Evolutionary conservation across 2,329 filamentous ascomycete genomes (phyloP).

Genomic region (Xylariales sp.): DNA sequence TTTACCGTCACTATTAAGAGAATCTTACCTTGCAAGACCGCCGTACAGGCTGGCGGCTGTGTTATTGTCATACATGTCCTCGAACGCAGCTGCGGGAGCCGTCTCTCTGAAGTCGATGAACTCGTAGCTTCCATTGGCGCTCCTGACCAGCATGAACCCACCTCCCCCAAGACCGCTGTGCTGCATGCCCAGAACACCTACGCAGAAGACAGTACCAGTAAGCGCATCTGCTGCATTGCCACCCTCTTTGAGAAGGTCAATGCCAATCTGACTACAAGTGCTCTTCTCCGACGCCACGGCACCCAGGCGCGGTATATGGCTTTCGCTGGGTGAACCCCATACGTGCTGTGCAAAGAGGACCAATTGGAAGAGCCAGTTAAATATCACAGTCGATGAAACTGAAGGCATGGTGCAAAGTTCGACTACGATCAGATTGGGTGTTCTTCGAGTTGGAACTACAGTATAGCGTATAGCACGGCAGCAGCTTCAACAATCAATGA

Average conservation of each 20-base stretch:
- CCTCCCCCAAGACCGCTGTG: slow-evolving; percentile 84
- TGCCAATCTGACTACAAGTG: slow-evolving; percentile 66
- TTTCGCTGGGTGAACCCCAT: neutral
- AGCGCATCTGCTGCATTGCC: slow-evolving; percentile 75
- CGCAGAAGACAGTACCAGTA: slow-evolving; percentile 69
- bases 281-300: slow-evolving; percentile 67
- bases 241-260: slow-evolving; percentile 52
- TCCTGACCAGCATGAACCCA: slow-evolving; percentile 81
- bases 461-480: too few relatives aligned
- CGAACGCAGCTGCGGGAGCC: slow-evolving; percentile 71
- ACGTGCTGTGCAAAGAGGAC: neutral
- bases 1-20: slow-evolving; percentile 18
- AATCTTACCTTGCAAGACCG: slow-evolving; percentile 66
- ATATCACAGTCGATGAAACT: too few relatives aligned
- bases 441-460: too few relatives aligned
- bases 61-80: slow-evolving; percentile 78
- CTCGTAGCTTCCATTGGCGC: slow-evolving; percentile 69
- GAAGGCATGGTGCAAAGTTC: too few relatives aligned
- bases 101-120: slow-evolving; percentile 83
- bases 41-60: slow-evolving; percentile 59
- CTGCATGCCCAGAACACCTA: slow-evolving; percentile 73
- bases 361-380: slow-evolving; percentile 1
- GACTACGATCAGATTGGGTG: too few relatives aligned
- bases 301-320: slow-evolving; percentile 34
- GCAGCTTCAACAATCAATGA: too few relatives aligned